phyloP scores from a whole-genome alignment of 2,329 filamentous ascomycete species.

The Xylariaceae sp. region DNA sequence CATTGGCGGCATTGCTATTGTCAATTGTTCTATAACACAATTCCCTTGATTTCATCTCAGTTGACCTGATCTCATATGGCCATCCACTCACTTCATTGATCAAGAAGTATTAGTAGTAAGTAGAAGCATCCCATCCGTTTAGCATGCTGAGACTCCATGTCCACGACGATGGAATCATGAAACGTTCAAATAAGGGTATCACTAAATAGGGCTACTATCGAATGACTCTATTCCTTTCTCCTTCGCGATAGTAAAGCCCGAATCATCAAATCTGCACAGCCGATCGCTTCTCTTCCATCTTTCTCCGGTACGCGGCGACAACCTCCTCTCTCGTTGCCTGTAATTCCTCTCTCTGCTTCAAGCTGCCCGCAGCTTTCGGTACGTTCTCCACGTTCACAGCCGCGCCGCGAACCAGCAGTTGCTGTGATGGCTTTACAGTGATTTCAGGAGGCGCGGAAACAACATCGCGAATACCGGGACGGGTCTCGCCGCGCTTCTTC shows the following conservation, averaged over 20 bases:
- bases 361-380: conserved; percentile 63
- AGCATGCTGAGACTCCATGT: background rate
- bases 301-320: conserved; percentile 66
- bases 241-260: background rate
- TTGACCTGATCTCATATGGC: too few relatives aligned
- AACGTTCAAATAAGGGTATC: conserved; percentile 14
- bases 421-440: conserved; percentile 56
- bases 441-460: conserved; percentile 73
- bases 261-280: conserved; percentile 20
- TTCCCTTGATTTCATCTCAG: too few relatives aligned
- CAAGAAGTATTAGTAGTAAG: too few relatives aligned
- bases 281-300: conserved; percentile 53
- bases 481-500: conserved; percentile 55
- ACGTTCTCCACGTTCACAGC: conserved; percentile 63
- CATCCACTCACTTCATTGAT: too few relatives aligned
- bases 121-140: too few relatives aligned
- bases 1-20: too few relatives aligned
- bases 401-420: conserved; percentile 60
- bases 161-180: background rate
- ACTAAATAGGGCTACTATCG: background rate
- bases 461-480: conserved; percentile 51
- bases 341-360: conserved; percentile 67
- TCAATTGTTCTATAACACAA: too few relatives aligned
- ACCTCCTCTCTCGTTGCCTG: conserved; percentile 63
- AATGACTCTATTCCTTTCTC: background rate